These are phyloP conservation scores for Linnemannia hyalina DNA, from an alignment of 192 early-diverging fungal genomes.

Conservation along the genomic window DNA sequence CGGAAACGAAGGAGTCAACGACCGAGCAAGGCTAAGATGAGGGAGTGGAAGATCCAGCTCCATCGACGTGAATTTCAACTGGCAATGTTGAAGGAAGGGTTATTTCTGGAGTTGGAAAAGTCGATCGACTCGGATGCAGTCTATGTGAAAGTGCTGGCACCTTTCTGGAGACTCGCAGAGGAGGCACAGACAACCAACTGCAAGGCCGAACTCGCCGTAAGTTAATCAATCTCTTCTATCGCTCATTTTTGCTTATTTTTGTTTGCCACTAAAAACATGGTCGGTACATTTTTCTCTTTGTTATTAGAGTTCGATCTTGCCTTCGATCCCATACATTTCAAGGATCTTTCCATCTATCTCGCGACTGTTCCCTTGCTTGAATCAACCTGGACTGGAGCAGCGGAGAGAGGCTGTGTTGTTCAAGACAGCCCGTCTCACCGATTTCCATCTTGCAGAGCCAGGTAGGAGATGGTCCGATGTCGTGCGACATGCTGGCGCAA, in stretches of 20 bases:
- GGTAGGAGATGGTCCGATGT: constrained; percentile 45
- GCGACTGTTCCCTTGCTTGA: constrained; percentile 27
- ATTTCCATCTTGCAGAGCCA: constrained; percentile 46
- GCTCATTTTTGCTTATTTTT: background rate
- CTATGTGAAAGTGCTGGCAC: constrained; percentile 51
- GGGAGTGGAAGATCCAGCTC: constrained; percentile 34
- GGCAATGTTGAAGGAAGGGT: constrained; percentile 36
- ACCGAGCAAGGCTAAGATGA: constrained; percentile 25
- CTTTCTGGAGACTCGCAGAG: constrained; percentile 40
- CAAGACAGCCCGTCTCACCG: constrained; percentile 18
- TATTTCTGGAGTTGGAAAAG: constrained; percentile 50
- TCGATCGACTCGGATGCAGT: constrained; percentile 37
- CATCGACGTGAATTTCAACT: constrained; percentile 41
- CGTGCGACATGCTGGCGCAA: constrained; percentile 24
- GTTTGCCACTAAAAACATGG: background rate
- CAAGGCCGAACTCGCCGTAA: constrained; percentile 44
- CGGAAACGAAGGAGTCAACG: background rate
- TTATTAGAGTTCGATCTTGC: constrained; percentile 27
- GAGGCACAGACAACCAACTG: constrained; percentile 50
- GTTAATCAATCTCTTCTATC: background rate
- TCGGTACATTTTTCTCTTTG: background rate
- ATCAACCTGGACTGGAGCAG: constrained; percentile 43
- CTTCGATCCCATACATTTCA: constrained; percentile 36
- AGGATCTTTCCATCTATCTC: constrained; percentile 36
- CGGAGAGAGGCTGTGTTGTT: constrained; percentile 41